Evolutionary conservation across 2,329 filamentous ascomycete genomes (phyloP).

Genomic region (Neopestalotiopsis clavispora): DNA sequence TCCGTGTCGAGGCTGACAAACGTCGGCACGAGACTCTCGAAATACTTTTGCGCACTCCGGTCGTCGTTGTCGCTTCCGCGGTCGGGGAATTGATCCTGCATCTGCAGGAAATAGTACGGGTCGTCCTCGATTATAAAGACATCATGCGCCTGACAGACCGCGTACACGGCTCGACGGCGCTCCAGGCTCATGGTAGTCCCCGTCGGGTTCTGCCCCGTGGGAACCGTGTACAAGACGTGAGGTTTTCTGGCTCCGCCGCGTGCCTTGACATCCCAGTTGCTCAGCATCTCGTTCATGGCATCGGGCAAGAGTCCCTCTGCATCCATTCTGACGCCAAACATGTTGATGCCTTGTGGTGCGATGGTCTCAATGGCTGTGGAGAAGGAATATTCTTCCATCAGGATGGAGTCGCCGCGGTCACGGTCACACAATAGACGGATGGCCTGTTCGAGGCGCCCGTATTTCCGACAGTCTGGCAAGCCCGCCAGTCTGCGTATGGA

Average conservation of each 20-base stretch:
- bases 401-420: constrained; percentile 73
- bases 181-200: constrained; percentile 77
- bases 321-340: constrained; percentile 57
- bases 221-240: constrained; percentile 63
- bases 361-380: constrained; percentile 70
- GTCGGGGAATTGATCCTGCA: constrained; percentile 72
- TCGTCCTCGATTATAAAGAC: constrained; percentile 90
- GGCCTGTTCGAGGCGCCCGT: constrained; percentile 86
- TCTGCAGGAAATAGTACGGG: constrained; percentile 93
- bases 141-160: constrained; percentile 81
- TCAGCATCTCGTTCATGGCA: constrained; percentile 55
- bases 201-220: constrained; percentile 88
- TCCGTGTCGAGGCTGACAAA: constrained; percentile 82
- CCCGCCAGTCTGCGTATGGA: constrained; percentile 91
- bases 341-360: constrained; percentile 55
- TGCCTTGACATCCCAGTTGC: constrained; percentile 51
- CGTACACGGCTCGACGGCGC: constrained; percentile 75
- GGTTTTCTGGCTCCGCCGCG: constrained; percentile 50
- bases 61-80: constrained; percentile 58
- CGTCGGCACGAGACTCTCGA: constrained; percentile 74
- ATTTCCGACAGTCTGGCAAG: constrained; percentile 81
- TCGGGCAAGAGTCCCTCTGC: constrained; percentile 58
- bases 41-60: constrained; percentile 72
- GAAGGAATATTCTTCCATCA: constrained; percentile 94
- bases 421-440: constrained; percentile 79